Evolutionary conservation across 2,329 filamentous ascomycete genomes (phyloP).

Genomic region (Drechslerella coelobrocha): DNA sequence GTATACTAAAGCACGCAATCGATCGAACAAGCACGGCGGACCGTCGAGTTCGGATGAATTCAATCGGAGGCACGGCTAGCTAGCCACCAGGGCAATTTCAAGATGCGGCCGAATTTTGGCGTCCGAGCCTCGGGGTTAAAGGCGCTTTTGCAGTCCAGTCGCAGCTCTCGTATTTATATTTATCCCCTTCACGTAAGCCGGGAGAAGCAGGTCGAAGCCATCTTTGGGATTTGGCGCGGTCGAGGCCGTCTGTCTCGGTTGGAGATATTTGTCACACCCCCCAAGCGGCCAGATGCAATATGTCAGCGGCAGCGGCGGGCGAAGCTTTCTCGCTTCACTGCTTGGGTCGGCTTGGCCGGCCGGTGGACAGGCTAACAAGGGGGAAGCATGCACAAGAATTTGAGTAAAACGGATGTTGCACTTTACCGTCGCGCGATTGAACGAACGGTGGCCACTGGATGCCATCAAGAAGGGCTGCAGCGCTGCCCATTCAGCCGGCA

Average conservation of each 20-base stretch:
- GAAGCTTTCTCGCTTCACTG: conserved; percentile 20
- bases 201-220: not conserved
- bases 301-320: conserved; percentile 3
- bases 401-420: not conserved
- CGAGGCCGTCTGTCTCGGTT: not conserved
- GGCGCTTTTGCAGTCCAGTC: not conserved
- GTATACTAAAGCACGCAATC: too few species aligned
- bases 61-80: not conserved
- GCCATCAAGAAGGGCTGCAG: too few species aligned
- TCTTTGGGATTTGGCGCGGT: not conserved
- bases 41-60: conserved; percentile 14
- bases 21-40: too few species aligned
- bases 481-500: too few species aligned
- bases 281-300: not conserved
- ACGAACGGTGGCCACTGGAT: too few species aligned
- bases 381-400: too few species aligned
- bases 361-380: too few species aligned
- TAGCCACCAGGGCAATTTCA: not conserved
- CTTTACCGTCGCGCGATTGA: too few species aligned
- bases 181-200: not conserved
- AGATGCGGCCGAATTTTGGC: conserved; percentile 25
- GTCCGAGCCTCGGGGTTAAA: conserved; percentile 40
- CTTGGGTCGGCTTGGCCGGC: conserved; percentile 1
- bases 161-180: too few species aligned
- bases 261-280: conserved; percentile 22